phyloP scores from a whole-genome alignment of 2,329 filamentous ascomycete species.

The Ophiosphaerella narmari region DNA sequence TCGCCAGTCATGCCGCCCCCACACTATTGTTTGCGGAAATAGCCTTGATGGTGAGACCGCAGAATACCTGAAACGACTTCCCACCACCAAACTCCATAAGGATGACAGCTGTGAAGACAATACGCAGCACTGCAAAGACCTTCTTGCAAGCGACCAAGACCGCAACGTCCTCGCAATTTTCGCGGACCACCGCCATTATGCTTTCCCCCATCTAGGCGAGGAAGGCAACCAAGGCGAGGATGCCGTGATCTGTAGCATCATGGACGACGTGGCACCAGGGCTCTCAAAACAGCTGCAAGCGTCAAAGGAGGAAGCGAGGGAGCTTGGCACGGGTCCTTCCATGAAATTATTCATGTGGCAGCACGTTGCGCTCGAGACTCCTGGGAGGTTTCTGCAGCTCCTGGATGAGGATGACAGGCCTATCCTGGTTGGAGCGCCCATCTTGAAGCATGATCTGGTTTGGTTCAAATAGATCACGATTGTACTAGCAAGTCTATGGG shows the following conservation, averaged over 20 bases:
- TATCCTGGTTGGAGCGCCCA: not conserved
- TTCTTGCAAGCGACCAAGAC: conserved; percentile 9
- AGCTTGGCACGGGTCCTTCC: conserved; percentile 4
- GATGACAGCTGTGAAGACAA: not conserved
- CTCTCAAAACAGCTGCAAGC: conserved; percentile 3
- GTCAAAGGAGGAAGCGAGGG: conserved; percentile 5
- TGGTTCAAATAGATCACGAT: not conserved
- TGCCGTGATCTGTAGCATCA: not conserved
- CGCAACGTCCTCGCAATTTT: conserved; percentile 9
- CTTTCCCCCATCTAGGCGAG: conserved; percentile 2
- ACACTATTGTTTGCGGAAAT: conserved; percentile 5
- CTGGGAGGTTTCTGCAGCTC: not conserved
- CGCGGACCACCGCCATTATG: conserved; percentile 12
- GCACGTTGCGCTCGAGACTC: conserved; percentile 5
- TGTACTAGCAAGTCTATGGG: too few relatives aligned
- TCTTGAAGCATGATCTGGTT: not conserved
- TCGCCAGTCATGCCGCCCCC: conserved; percentile 4
- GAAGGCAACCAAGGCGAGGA: conserved; percentile 2
- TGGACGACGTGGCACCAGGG: conserved; percentile 3
- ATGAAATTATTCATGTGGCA: conserved; percentile 7
- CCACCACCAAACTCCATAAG: not conserved
- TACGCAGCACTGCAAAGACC: conserved; percentile 2
- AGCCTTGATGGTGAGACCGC: conserved; percentile 6
- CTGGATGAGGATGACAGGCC: not conserved
- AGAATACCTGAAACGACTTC: conserved; percentile 6